A percentile compares a stretch with the other conserved stretches of the same genome.
phyloP scores from a whole-genome alignment of 108 stramenopile genomes.

The Craspedostauros australis region DNA sequence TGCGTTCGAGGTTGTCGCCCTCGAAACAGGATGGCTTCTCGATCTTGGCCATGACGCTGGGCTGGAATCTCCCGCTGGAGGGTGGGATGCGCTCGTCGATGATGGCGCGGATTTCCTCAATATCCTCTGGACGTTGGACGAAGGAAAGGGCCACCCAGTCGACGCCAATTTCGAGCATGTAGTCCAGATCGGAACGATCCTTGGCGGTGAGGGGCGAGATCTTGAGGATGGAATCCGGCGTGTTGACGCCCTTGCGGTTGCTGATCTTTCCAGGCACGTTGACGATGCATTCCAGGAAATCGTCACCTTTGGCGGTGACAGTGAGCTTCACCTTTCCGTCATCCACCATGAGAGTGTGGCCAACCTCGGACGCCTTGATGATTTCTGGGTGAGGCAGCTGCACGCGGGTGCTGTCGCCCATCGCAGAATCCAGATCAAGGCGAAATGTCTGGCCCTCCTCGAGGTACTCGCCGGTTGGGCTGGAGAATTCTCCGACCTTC shows the following conservation, averaged over 20 bases:
- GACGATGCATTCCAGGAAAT: constrained; percentile 78
- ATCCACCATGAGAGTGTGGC: constrained; percentile 87
- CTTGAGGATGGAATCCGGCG: constrained; percentile 87
- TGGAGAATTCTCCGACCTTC: constrained; percentile 79
- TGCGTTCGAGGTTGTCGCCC: constrained; percentile 62
- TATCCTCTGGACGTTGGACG: constrained; percentile 87
- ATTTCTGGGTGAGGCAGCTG: constrained; percentile 94
- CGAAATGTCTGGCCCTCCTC: constrained; percentile 79
- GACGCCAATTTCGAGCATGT: constrained; percentile 85
- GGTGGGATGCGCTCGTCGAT: constrained; percentile 66
- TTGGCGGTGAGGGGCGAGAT: constrained; percentile 90
- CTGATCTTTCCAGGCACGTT: constrained; percentile 85
- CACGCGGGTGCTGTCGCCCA: constrained; percentile 82
- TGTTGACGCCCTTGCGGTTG: constrained; percentile 92
- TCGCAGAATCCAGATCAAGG: constrained; percentile 77
- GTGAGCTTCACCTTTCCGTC: constrained; percentile 93
- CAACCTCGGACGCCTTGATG: constrained; percentile 76
- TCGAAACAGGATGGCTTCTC: constrained; percentile 91
- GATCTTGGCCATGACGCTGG: constrained; percentile 93
- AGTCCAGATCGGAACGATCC: constrained; percentile 85
- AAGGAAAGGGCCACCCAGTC: constrained; percentile 96
- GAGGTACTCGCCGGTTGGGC: constrained; percentile 61
- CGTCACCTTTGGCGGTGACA: constrained; percentile 75
- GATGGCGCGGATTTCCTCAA: constrained; percentile 72
- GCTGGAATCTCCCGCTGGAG: constrained; percentile 53